Evolutionary conservation across 306 rosid species (phyloP), one percentile per base, ranked within the genome.

Genomic region (Cucumis cinereus): DNA sequence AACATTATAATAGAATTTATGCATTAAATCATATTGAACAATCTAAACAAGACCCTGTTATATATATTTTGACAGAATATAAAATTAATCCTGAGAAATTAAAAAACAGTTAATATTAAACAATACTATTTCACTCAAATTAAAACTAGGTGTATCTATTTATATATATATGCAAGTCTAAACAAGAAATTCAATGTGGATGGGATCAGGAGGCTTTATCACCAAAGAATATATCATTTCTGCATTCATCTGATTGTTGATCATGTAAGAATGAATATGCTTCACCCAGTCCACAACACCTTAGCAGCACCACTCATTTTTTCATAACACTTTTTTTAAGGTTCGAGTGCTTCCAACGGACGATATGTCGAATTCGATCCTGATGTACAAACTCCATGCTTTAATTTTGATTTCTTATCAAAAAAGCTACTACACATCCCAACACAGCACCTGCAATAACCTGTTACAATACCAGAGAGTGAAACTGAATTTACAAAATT

Each of bases 391-490:
- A 56, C 57, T 75, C 41, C 49, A 19, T 57, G 7, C 10, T 75
- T 43, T 75, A 75, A 13, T 38, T 57, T 43, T 50, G 41, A 24
- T 61, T 76, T 76, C 72, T 26, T 13, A 82, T 83, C 30, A 93
- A 77, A 80, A 74, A 83, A 12, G 96, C 94, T 66, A 93, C 74
- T 73, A 90, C 10, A 84, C 91, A 88, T 75, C 98, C 98, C 85
- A 90, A 50, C 70, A 93, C 19, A 49, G 92, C 90, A 78, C 98
- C 98, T 17, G 93, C 93, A 83, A 74, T 73, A 83, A 91, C 98
- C 97, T 93, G 88, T 63, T 55, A 5, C 17, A 47, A 57, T 43
- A 64, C 81, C 55, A 30, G 16, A 64, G 5, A 26, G 76, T 63
- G 30, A 35, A 11, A 33, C 23, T 43, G 10, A 33, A 4, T 59